Base-by-base conservation (phyloP, 148 eudicot species). In the Beta vulgaris region DNA sequence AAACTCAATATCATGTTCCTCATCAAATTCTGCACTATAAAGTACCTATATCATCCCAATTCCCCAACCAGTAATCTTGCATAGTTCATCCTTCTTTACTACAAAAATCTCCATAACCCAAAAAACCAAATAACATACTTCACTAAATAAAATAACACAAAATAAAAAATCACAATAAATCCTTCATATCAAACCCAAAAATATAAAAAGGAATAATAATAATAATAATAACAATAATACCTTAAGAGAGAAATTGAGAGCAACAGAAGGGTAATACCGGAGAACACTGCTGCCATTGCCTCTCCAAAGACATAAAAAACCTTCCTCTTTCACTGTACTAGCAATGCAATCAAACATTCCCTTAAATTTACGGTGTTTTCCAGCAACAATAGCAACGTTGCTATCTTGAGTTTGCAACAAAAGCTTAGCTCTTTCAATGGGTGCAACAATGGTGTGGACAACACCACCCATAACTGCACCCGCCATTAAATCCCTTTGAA, bases 241-340 rank as follows among this genome's bases (percentile, higher is more conserved):
- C 99, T 95, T 92, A 75, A 95, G 91, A 13, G 99, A 92, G 83
- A 95, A 95, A 84, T 95, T 95, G 62, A 95, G 99, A 62, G 97
- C 96, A 64, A 95, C 96, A 64, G 98, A 95, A 58, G 99, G 99
- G 82, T 95, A 95, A 83, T 92, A 89, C 40, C 98, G 85, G 42
- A 95, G 80, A 69, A 95, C 93, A 82, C 99, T 89, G 74, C 89
- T 92, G 0, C 92, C 96, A 87, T 95, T 95, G 28, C 99, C 97
- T 76, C 99, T 92, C 96, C 99, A 92, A 29, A 95, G 85, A 34
- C 93, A 92, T 3, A 89, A 59, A 72, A 90, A 63, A 4, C 97
- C 98, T 71, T 94, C 98, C 61, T 94, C 91, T 36, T 82, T 76
- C 12, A 89, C 90, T 36, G 88, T 89, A 13, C 89, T 82, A 26